Conservation (phyloP, 164 flowering plant species). For the Macadamia integrifolia region DNA sequence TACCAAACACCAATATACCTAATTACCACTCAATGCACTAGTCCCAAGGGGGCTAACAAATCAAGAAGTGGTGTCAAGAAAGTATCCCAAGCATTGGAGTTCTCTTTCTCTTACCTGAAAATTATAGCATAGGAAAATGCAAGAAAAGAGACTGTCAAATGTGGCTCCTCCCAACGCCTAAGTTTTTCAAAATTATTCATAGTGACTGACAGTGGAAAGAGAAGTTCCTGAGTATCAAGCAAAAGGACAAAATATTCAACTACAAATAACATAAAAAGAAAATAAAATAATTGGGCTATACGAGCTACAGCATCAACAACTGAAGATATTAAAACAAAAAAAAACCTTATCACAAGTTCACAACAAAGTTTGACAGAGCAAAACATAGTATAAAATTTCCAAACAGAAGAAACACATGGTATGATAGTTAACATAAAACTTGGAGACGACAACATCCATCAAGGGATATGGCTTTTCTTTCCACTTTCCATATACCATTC, state of each 20-base stretch:
- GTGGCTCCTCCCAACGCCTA: slow-evolving; percentile 90
- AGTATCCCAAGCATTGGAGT: no score
- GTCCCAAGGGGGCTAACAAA: not conserved
- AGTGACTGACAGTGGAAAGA: slow-evolving; percentile 56
- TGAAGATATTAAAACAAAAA: not conserved
- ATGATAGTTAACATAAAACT: no score
- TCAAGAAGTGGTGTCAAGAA: not conserved
- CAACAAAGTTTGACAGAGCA: not conserved
- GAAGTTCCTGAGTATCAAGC: slow-evolving; percentile 56
- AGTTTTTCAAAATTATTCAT: slow-evolving; percentile 61
- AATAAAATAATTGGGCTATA: not conserved
- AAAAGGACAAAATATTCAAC: not conserved
- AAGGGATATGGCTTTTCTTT: no score
- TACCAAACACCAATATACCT: not conserved
- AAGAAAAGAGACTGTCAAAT: slow-evolving; percentile 70
- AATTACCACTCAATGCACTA: not conserved
- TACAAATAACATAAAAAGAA: not conserved
- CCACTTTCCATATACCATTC: no score
- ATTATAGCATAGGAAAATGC: slow-evolving; percentile 60
- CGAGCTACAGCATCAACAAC: not conserved
- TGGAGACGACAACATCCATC: no score
- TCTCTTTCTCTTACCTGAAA: slow-evolving; percentile 51
- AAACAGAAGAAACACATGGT: not conserved
- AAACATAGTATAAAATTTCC: not conserved
- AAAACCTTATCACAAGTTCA: not conserved